Conservation (phyloP, 1,284 basidiomycete genomes). For the Apiotrichum veenhuisii region DNA sequence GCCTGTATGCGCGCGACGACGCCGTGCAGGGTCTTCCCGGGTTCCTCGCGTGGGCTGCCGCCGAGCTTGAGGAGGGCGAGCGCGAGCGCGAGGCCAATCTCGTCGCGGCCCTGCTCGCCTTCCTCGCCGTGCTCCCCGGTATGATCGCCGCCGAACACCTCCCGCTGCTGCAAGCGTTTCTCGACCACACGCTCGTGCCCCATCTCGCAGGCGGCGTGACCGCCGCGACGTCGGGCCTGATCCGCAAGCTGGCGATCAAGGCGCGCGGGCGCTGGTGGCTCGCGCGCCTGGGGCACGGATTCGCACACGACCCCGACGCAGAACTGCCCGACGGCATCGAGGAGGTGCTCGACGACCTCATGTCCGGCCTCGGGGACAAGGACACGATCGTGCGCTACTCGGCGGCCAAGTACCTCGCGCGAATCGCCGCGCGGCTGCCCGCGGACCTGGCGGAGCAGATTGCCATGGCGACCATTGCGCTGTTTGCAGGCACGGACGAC, state of each 20-base stretch:
- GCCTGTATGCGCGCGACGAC: slow-evolving; percentile 45
- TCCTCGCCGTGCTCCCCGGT: slow-evolving; percentile 41
- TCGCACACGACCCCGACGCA: slow-evolving; percentile 51
- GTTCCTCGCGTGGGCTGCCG: slow-evolving; percentile 36
- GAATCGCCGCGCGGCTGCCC: slow-evolving; percentile 77
- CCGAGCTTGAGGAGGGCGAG: slow-evolving; percentile 36
- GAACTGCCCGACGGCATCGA: slow-evolving; percentile 81
- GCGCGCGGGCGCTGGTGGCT: slow-evolving; percentile 48
- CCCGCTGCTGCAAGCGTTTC: slow-evolving; percentile 35
- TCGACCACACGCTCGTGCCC: slow-evolving; percentile 30
- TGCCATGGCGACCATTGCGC: slow-evolving; percentile 67
- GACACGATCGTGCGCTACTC: slow-evolving; percentile 95
- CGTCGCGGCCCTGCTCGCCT: slow-evolving; percentile 32
- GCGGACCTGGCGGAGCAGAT: slow-evolving; percentile 71
- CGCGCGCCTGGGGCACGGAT: slow-evolving; percentile 26
- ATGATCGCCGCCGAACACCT: slow-evolving; percentile 31
- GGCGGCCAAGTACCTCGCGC: slow-evolving; percentile 85
- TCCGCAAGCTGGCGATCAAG: slow-evolving; percentile 46
- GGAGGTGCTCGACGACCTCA: slow-evolving; percentile 66
- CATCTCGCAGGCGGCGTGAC: slow-evolving; percentile 41
- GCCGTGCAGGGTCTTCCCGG: slow-evolving; percentile 32
- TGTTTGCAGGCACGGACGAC: slow-evolving; percentile 55
- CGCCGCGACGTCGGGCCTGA: slow-evolving; percentile 36
- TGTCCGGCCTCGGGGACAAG: slow-evolving; percentile 78
- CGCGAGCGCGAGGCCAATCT: slow-evolving; percentile 37